phyloP scores from a whole-genome alignment of 495 filamentous ascomycete species.

The Chaetomium cochliodes region DNA sequence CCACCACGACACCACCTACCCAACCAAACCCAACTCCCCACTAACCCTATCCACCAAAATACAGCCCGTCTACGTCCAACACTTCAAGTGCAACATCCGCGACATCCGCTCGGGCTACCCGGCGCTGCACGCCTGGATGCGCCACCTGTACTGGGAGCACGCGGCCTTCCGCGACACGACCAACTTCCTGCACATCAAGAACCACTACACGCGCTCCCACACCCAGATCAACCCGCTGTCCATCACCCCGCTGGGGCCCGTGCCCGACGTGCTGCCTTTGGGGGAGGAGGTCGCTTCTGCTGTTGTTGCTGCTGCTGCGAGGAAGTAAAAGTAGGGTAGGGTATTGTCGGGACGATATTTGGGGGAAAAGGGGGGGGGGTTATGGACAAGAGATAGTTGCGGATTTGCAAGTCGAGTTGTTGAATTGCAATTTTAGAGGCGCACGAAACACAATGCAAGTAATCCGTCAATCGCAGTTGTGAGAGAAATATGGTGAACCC shows the following conservation, averaged over 20 bases:
- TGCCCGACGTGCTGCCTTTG: slow-evolving; percentile 57
- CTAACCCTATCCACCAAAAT: no score
- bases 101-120: slow-evolving; percentile 73
- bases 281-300: slow-evolving; percentile 45
- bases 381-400: not conserved
- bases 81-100: slow-evolving; percentile 69
- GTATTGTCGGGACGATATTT: not conserved
- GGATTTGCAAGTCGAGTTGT: no score
- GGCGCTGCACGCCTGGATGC: slow-evolving; percentile 64
- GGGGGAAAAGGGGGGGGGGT: no score
- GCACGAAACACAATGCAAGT: no score
- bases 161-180: slow-evolving; percentile 69
- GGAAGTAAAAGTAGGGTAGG: not conserved
- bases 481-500: no score
- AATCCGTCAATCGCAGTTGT: no score
- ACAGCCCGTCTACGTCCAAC: slow-evolving; percentile 60
- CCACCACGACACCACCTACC: not conserved
- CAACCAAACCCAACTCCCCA: not conserved
- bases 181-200: slow-evolving; percentile 62
- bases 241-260: slow-evolving; percentile 65
- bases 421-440: no score
- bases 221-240: slow-evolving; percentile 59
- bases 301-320: slow-evolving; percentile 2
- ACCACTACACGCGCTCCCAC: slow-evolving; percentile 53
- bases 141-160: slow-evolving; percentile 68